Evolutionary conservation across 2,329 filamentous ascomycete genomes (phyloP).

Genomic region (Microsporum ferrugineum): DNA sequence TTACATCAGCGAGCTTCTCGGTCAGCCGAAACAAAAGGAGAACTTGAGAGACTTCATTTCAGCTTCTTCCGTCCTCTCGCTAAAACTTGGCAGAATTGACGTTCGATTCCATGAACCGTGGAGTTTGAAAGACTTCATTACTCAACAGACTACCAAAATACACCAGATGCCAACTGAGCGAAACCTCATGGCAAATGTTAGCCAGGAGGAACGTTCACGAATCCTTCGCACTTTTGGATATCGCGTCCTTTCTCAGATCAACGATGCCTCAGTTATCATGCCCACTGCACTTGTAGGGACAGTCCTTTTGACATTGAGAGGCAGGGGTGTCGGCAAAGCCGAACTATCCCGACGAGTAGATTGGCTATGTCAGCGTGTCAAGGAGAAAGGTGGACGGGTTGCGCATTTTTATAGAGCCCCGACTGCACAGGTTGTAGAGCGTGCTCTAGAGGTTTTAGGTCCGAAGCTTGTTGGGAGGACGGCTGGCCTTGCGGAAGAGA

Average conservation of each 20-base stretch:
- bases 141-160: slow-evolving; percentile 56
- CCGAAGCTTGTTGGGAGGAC: slow-evolving; percentile 75
- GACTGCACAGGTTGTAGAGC: slow-evolving; percentile 71
- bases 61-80: slow-evolving; percentile 73
- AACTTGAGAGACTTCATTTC: slow-evolving; percentile 84
- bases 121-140: slow-evolving; percentile 73
- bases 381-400: slow-evolving; percentile 78
- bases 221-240: slow-evolving; percentile 81
- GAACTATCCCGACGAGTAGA: slow-evolving; percentile 79
- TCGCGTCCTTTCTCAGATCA: slow-evolving; percentile 86
- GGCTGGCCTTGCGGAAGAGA: slow-evolving; percentile 72
- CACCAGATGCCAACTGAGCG: slow-evolving; percentile 32
- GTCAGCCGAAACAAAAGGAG: slow-evolving; percentile 90
- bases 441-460: slow-evolving; percentile 82
- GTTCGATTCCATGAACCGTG: slow-evolving; percentile 94
- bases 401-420: slow-evolving; percentile 80
- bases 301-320: slow-evolving; percentile 77
- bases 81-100: slow-evolving; percentile 84
- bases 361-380: slow-evolving; percentile 74
- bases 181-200: slow-evolving; percentile 30
- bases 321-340: slow-evolving; percentile 76
- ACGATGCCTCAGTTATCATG: slow-evolving; percentile 94
- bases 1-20: slow-evolving; percentile 87
- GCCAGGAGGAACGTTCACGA: slow-evolving; percentile 51
- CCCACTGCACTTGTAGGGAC: slow-evolving; percentile 93